phyloP scores from a whole-genome alignment of 176 grass and related monocot species.

The Oryza nivara region DNA sequence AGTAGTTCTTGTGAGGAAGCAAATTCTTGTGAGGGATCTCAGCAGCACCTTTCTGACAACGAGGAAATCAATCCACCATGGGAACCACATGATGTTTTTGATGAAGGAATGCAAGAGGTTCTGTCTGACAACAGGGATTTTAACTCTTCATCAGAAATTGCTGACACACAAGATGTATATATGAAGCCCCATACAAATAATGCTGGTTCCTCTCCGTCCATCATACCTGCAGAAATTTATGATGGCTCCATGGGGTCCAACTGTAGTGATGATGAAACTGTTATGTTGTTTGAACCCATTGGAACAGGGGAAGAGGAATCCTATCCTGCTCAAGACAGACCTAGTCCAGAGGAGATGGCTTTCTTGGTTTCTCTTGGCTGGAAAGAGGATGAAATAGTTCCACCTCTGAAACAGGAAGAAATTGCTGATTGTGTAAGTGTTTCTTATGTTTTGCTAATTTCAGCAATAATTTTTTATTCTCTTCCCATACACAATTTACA shows the following conservation, averaged over 20 bases:
- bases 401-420: conserved; percentile 67
- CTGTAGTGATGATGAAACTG: conserved; percentile 1
- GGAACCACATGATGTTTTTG: conserved; percentile 40
- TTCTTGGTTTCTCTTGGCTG: conserved; percentile 72
- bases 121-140: conserved; percentile 19
- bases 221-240: conserved; percentile 25
- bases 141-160: conserved; percentile 29
- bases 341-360: conserved; percentile 63
- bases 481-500: background rate
- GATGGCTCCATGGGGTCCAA: conserved; percentile 25
- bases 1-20: conserved; percentile 48
- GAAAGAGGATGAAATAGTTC: conserved; percentile 66
- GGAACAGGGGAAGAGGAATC: conserved; percentile 39
- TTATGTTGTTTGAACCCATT: conserved; percentile 2
- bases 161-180: conserved; percentile 28
- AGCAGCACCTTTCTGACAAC: conserved; percentile 48
- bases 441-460: conserved; percentile 16
- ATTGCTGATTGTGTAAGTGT: conserved; percentile 72
- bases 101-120: conserved; percentile 38
- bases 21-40: conserved; percentile 47
- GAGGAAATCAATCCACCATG: conserved; percentile 46
- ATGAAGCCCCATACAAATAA: conserved; percentile 24
- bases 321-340: conserved; percentile 48
- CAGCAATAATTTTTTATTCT: background rate
- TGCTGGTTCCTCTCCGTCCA: conserved; percentile 3